Conservation (phyloP, 1,139 yeast species). For the Suzukiozyma palmioleophila region DNA sequence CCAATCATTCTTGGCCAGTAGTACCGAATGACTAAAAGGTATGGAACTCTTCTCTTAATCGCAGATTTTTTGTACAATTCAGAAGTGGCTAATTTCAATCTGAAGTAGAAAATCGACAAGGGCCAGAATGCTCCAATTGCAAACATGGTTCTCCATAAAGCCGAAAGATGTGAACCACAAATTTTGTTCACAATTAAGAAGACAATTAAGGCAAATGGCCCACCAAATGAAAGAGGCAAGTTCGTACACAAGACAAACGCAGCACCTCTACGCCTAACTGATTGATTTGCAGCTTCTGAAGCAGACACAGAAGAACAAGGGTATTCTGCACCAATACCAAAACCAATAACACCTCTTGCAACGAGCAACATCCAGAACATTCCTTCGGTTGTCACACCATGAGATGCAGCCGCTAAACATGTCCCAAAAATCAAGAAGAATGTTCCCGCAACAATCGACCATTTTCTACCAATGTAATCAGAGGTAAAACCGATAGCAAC, state of each 20-base stretch:
- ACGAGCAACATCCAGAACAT: slow-evolving; percentile 71
- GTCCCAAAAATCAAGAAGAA: slow-evolving; percentile 42
- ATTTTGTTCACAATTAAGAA: slow-evolving; percentile 65
- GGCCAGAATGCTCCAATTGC: slow-evolving; percentile 79
- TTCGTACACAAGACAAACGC: slow-evolving; percentile 65
- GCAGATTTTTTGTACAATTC: slow-evolving; percentile 45
- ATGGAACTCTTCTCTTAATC: slow-evolving; percentile 41
- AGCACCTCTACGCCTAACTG: slow-evolving; percentile 58
- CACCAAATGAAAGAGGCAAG: slow-evolving; percentile 69
- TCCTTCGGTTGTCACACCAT: slow-evolving; percentile 37
- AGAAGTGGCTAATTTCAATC: slow-evolving; percentile 67
- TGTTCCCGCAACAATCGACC: slow-evolving; percentile 44
- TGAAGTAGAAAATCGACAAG: slow-evolving; percentile 63
- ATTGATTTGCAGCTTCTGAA: slow-evolving; percentile 67
- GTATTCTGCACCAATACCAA: slow-evolving; percentile 77
- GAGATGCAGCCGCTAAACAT: slow-evolving; percentile 46
- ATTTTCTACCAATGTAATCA: slow-evolving; percentile 46
- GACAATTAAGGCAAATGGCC: slow-evolving; percentile 67
- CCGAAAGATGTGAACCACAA: slow-evolving; percentile 45
- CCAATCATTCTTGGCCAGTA: slow-evolving; percentile 46
- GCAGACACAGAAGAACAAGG: slow-evolving; percentile 69
- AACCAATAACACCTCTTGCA: slow-evolving; percentile 64
- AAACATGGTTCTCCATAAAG: slow-evolving; percentile 71
- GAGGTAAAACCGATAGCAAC: slow-evolving; percentile 40
- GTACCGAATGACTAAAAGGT: slow-evolving; percentile 41